Evolutionary conservation across 2,329 filamentous ascomycete species (phyloP).

Genomic region (Exophiala calicioides): DNA sequence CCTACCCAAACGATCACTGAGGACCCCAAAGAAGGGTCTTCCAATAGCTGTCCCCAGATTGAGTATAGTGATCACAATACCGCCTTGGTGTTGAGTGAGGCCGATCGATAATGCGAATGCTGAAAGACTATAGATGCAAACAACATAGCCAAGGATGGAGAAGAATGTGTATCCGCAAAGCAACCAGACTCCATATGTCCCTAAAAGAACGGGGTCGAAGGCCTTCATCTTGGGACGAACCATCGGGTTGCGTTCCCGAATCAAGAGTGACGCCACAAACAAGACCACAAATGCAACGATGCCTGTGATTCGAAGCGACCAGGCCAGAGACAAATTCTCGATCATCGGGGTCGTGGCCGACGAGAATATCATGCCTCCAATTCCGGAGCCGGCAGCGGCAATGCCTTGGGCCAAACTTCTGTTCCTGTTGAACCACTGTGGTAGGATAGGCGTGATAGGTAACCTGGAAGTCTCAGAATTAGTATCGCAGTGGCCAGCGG

Average conservation of each 20-base stretch:
- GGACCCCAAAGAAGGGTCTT: constrained; percentile 47
- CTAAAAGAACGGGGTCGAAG: constrained; percentile 31
- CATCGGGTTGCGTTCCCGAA: constrained; percentile 33
- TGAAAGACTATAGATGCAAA: constrained; percentile 49
- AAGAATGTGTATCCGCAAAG: constrained; percentile 44
- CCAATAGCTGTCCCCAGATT: constrained; percentile 53
- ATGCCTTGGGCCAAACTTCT: constrained; percentile 37
- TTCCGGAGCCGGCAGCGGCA: constrained; percentile 34
- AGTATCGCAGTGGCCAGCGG: too few relatives aligned
- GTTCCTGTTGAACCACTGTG: constrained; percentile 37
- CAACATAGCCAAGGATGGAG: constrained; percentile 52
- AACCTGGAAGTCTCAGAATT: too few relatives aligned
- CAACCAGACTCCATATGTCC: constrained; percentile 29
- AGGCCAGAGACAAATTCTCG: constrained; percentile 32
- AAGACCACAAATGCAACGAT: constrained; percentile 33
- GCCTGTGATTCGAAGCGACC: constrained; percentile 36
- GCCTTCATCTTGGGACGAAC: constrained; percentile 29
- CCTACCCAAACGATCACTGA: constrained; percentile 48
- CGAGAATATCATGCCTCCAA: constrained; percentile 34
- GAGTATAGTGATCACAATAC: constrained; percentile 45
- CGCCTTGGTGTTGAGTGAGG: constrained; percentile 42
- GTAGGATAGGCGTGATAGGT: constrained; percentile 30
- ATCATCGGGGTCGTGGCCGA: constrained; percentile 35
- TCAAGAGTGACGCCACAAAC: constrained; percentile 30
- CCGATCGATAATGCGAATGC: constrained; percentile 50